phyloP scores from a whole-genome alignment of 768 basidiomycete species.

The Psilocybe subaeruginosa region DNA sequence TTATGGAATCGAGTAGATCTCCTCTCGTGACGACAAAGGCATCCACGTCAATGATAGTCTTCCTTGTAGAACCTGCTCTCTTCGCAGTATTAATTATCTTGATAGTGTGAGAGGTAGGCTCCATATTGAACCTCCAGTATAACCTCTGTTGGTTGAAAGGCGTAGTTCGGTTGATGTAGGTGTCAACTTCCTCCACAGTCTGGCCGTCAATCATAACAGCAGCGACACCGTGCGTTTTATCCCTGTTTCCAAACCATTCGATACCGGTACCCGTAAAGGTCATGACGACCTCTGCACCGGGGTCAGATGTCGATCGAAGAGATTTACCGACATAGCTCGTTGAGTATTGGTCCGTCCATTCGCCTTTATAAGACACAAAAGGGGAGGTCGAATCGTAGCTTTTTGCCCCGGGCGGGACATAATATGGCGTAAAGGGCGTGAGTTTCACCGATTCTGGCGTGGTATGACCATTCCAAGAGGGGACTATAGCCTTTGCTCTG shows the following conservation, averaged over 20 bases:
- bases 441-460: constrained; percentile 50
- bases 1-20: constrained; percentile 5
- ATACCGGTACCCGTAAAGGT: constrained; percentile 75
- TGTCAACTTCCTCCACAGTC: constrained; percentile 46
- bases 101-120: constrained; percentile 56
- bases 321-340: constrained; percentile 51
- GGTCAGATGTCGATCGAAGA: constrained; percentile 50
- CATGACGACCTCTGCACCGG: constrained; percentile 54
- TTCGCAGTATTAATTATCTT: constrained; percentile 62
- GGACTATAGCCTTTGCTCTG: not conserved
- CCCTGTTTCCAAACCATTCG: constrained; percentile 75
- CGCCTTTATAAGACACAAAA: constrained; percentile 62
- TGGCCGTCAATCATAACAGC: constrained; percentile 62
- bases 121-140: constrained; percentile 62
- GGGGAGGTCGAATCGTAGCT: constrained; percentile 72
- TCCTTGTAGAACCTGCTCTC: constrained; percentile 36
- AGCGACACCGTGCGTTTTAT: constrained; percentile 55
- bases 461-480: constrained; percentile 66
- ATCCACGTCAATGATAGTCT: constrained; percentile 55
- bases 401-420: constrained; percentile 73
- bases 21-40: constrained; percentile 69
- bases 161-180: constrained; percentile 34
- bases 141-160: constrained; percentile 60
- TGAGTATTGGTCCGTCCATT: constrained; percentile 61
- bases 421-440: constrained; percentile 65